A percentile compares a stretch with the other conserved stretches of the same genome.
These are phyloP conservation scores for Thraustotheca clavata DNA, from an alignment of 352 stramenopile species.

Conservation along the genomic window DNA sequence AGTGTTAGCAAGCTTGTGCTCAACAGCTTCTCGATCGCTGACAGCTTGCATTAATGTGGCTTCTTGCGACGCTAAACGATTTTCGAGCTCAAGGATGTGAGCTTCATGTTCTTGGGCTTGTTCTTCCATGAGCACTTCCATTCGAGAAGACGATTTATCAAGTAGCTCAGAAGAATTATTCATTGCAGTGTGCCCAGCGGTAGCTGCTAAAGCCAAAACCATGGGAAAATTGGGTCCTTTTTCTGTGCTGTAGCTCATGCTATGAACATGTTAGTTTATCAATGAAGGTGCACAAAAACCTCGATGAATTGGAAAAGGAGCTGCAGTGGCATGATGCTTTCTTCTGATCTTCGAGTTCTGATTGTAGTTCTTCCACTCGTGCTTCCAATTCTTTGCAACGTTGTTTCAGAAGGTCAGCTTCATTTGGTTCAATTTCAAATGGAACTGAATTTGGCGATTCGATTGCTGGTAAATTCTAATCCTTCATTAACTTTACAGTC, in stretches of 20 bases:
- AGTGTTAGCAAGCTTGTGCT: background rate
- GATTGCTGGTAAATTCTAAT: slow-evolving; percentile 54
- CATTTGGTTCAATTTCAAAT: slow-evolving; percentile 23
- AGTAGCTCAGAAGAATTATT: slow-evolving; percentile 52
- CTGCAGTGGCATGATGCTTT: slow-evolving; percentile 52
- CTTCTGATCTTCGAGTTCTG: slow-evolving; percentile 53
- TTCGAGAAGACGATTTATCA: background rate
- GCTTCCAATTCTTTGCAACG: slow-evolving; percentile 64
- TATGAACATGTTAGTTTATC: background rate
- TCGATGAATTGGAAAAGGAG: slow-evolving; percentile 18
- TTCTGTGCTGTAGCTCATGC: slow-evolving; percentile 9
- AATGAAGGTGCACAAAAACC: background rate
- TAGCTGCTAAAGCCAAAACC: slow-evolving; percentile 65
- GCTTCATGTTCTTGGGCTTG: slow-evolving; percentile 36
- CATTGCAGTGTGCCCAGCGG: slow-evolving; percentile 39
- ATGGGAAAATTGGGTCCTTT: slow-evolving; percentile 50
- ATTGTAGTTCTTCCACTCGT: slow-evolving; percentile 46
- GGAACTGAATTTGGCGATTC: slow-evolving; percentile 24
- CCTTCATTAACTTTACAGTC: background rate
- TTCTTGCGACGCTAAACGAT: slow-evolving; percentile 15
- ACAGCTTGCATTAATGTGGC: background rate
- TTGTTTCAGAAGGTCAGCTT: slow-evolving; percentile 50
- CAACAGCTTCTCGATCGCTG: background rate
- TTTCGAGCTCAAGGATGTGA: slow-evolving; percentile 63
- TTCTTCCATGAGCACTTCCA: slow-evolving; percentile 10